These are phyloP conservation scores for Fusarium anguioides DNA, from an alignment of 2,329 filamentous ascomycete genomes.

Conservation along the genomic window DNA sequence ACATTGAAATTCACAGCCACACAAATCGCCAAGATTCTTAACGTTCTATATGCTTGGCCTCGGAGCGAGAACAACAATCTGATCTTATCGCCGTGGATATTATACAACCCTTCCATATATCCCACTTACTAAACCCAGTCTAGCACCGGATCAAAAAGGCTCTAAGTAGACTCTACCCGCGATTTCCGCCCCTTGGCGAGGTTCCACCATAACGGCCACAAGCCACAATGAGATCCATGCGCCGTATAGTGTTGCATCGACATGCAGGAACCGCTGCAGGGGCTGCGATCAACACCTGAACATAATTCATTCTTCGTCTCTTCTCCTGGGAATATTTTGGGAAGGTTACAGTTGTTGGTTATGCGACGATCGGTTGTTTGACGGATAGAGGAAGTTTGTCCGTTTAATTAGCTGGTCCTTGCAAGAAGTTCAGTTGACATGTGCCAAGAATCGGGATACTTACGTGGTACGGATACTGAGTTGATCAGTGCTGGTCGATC, in stretches of 20 bases:
- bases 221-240: background rate
- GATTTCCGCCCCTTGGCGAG: background rate
- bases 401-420: background rate
- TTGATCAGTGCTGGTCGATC: too few species aligned
- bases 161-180: background rate
- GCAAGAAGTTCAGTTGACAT: background rate
- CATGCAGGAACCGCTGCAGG: constrained; percentile 17
- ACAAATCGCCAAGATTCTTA: background rate
- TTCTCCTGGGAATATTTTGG: background rate
- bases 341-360: background rate
- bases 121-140: background rate
- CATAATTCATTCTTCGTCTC: background rate
- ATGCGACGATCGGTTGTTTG: background rate
- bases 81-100: background rate
- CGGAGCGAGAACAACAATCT: background rate
- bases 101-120: background rate
- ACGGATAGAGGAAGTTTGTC: background rate
- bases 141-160: constrained; percentile 14
- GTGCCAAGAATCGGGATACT: background rate
- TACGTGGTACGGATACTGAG: background rate
- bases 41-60: background rate
- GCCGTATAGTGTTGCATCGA: constrained; percentile 15
- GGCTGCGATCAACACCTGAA: constrained; percentile 6
- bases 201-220: background rate
- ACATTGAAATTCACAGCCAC: background rate